phyloP scores from a whole-genome alignment of 2,329 filamentous ascomycete genomes.

The Botrytis porri region DNA sequence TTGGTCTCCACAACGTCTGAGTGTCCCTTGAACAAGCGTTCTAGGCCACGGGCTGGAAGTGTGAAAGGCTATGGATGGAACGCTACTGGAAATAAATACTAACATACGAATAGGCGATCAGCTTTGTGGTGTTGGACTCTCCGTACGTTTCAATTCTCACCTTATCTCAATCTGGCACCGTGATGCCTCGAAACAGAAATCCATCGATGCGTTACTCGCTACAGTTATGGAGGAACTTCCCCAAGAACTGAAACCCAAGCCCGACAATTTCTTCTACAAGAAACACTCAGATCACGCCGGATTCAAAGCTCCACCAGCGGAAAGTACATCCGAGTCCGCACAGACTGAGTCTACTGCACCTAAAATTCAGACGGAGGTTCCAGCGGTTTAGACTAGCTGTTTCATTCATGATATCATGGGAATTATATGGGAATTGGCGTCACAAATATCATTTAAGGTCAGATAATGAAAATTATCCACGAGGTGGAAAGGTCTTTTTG shows the following conservation, averaged over 20 bases:
- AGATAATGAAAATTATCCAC: constrained; percentile 16
- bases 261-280: constrained; percentile 78
- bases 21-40: not conserved
- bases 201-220: constrained; percentile 69
- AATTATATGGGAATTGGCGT: constrained; percentile 10
- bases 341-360: constrained; percentile 26
- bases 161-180: constrained; percentile 94
- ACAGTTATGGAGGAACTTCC: constrained; percentile 73
- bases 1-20: not conserved
- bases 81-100: constrained; percentile 16
- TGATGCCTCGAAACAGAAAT: constrained; percentile 74
- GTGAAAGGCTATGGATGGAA: not conserved
- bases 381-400: constrained; percentile 20
- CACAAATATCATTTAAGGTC: not conserved
- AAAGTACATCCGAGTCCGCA: constrained; percentile 23
- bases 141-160: constrained; percentile 83
- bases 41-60: not conserved
- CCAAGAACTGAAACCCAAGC: constrained; percentile 67
- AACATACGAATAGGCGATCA: constrained; percentile 61
- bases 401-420: constrained; percentile 15
- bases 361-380: constrained; percentile 24
- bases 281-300: constrained; percentile 84
- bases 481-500: constrained; percentile 15
- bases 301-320: constrained; percentile 60
- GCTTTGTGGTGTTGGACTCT: constrained; percentile 84